Evolutionary conservation across 352 stramenopile species (phyloP).

Genomic region (Globisporangium paddicum): DNA sequence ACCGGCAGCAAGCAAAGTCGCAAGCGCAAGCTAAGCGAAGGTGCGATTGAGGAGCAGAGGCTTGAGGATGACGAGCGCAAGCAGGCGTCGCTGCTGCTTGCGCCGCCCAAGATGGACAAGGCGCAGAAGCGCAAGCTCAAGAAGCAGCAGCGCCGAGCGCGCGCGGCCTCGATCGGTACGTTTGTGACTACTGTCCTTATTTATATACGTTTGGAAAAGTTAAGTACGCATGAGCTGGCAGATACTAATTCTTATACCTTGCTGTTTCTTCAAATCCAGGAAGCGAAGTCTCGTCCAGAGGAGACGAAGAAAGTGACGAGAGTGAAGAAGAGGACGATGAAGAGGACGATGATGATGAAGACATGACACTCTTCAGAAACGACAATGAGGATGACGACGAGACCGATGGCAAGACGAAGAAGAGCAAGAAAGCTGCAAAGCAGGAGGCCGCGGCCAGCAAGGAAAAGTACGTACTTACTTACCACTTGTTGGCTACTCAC

Average conservation of each 20-base stretch:
- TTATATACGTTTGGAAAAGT: too few relatives aligned
- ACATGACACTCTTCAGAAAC: slow-evolving; percentile 57
- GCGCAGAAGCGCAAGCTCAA: slow-evolving; percentile 31
- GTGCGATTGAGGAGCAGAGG: slow-evolving; percentile 63
- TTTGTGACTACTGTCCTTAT: too few relatives aligned
- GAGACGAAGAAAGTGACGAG: slow-evolving; percentile 23
- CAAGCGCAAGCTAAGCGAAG: slow-evolving; percentile 83
- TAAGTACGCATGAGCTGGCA: too few relatives aligned
- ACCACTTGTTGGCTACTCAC: too few relatives aligned
- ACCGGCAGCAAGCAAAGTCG: slow-evolving; percentile 67
- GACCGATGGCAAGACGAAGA: slow-evolving; percentile 3
- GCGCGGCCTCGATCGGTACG: slow-evolving; percentile 31
- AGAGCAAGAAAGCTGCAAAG: slow-evolving; percentile 14
- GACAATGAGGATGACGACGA: slow-evolving; percentile 14
- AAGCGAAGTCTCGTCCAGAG: slow-evolving; percentile 13
- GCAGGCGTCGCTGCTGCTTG: slow-evolving; percentile 62
- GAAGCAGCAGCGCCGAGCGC: slow-evolving; percentile 42
- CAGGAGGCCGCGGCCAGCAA: slow-evolving; percentile 13
- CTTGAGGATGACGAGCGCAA: slow-evolving; percentile 63
- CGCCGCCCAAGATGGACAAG: slow-evolving; percentile 46
- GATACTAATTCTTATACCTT: too few relatives aligned
- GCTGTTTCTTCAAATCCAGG: too few relatives aligned
- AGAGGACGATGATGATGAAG: slow-evolving; percentile 23
- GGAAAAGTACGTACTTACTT: slow-evolving; percentile 23
- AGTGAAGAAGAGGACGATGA: slow-evolving; percentile 14